These are phyloP conservation scores for Xanthoconium separans DNA, from an alignment of 1,284 basidiomycete species.

Conservation along the genomic window DNA sequence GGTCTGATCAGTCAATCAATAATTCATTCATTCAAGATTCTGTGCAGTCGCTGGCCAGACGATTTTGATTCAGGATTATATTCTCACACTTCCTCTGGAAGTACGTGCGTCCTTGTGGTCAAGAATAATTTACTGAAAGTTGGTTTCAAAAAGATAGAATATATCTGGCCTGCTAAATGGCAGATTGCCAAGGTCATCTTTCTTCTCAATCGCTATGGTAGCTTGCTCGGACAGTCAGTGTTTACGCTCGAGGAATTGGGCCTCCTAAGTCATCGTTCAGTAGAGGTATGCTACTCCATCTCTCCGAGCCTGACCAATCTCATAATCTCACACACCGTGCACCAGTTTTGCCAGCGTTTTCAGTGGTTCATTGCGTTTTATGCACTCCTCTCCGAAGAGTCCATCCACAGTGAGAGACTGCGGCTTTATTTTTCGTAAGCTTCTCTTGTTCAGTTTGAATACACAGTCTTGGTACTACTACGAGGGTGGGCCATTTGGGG, in stretches of 20 bases:
- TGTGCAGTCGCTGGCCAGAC: no score
- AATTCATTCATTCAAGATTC: no score
- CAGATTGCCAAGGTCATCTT: slow-evolving; percentile 11
- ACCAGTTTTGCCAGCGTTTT: slow-evolving; percentile 1
- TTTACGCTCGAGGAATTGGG: slow-evolving; percentile 1
- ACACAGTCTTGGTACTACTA: slow-evolving; percentile 2
- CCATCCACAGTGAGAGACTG: slow-evolving; percentile 1
- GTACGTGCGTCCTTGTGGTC: no score
- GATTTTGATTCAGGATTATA: no score
- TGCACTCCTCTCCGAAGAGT: not conserved
- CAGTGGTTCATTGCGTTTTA: slow-evolving; percentile 1
- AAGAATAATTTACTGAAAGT: no score
- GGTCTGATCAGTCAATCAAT: no score
- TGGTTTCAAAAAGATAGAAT: slow-evolving; percentile 2
- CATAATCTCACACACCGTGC: not conserved
- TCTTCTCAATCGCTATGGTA: slow-evolving; percentile 8
- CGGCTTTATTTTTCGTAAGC: not conserved
- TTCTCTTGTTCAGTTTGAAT: not conserved
- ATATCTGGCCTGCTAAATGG: slow-evolving; percentile 18
- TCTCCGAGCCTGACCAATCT: not conserved
- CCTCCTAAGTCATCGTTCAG: not conserved
- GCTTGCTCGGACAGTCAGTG: slow-evolving; percentile 6
- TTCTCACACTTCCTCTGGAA: no score
- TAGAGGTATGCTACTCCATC: not conserved
- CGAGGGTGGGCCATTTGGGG: slow-evolving; percentile 5